These are phyloP conservation scores for Suillus alpinus DNA, from an alignment of 768 basidiomycete species.

Conservation along the genomic window DNA sequence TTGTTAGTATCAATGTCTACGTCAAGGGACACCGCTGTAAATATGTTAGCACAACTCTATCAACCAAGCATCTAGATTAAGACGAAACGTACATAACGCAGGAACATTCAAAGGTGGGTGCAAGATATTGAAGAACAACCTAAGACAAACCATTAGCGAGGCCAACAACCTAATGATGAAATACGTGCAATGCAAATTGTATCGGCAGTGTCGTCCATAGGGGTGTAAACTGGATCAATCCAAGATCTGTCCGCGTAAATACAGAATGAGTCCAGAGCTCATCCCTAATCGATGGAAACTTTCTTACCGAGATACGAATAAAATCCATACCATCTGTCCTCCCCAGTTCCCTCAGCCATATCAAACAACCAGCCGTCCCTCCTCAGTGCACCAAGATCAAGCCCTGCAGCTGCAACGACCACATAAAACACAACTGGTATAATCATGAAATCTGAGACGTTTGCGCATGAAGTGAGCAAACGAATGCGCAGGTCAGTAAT, in stretches of 20 bases:
- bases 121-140: conserved; percentile 80
- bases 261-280: neutral
- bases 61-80: neutral
- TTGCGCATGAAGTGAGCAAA: neutral
- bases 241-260: conserved; percentile 46
- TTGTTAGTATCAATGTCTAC: conserved; percentile 89
- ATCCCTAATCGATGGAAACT: neutral
- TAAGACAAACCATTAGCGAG: conserved; percentile 22
- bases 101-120: conserved; percentile 90
- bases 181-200: conserved; percentile 81
- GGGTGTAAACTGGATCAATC: conserved; percentile 55
- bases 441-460: conserved; percentile 61
- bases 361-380: conserved; percentile 85
- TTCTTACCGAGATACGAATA: conserved; percentile 75
- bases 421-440: conserved; percentile 87
- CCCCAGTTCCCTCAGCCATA: conserved; percentile 32
- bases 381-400: conserved; percentile 62
- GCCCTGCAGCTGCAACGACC: conserved; percentile 58
- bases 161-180: conserved; percentile 27
- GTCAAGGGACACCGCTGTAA: conserved; percentile 77
- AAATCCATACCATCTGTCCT: conserved; percentile 75
- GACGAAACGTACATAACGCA: conserved; percentile 58
- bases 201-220: conserved; percentile 88
- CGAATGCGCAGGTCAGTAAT: conserved; percentile 15
- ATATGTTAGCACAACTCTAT: neutral